A percentile compares a stretch with the other conserved stretches of the same genome.
phyloP scores from a whole-genome alignment of 495 filamentous ascomycete genomes.

The Sphaerosporella brunnea region DNA sequence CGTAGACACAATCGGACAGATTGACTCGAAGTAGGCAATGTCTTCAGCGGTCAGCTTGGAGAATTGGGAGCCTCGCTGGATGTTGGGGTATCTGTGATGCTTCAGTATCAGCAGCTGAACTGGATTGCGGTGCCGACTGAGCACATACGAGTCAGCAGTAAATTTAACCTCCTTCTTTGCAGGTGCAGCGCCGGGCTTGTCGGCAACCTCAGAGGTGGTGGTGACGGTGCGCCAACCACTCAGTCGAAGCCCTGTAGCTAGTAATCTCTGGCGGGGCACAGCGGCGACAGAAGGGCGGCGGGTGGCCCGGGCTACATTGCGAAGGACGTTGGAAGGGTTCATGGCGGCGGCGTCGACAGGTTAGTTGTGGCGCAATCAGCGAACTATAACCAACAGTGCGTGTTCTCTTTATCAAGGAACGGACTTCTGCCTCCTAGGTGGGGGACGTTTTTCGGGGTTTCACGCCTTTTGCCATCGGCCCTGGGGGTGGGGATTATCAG shows the following conservation, averaged over 20 bases:
- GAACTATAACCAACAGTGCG: no score
- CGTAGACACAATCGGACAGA: conserved; percentile 54
- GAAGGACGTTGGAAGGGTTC: conserved; percentile 16
- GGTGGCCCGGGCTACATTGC: conserved; percentile 7
- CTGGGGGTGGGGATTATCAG: no score
- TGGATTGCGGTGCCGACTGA: conserved; percentile 2
- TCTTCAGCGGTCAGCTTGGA: conserved; percentile 52
- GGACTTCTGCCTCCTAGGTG: no score
- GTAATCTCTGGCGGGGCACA: neutral
- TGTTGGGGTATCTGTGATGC: conserved; percentile 46
- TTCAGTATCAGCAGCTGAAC: neutral
- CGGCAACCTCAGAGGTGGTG: conserved; percentile 3
- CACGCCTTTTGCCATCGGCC: no score
- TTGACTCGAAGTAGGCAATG: conserved; percentile 56
- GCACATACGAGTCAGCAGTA: conserved; percentile 54
- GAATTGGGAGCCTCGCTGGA: conserved; percentile 63
- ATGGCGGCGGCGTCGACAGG: no score
- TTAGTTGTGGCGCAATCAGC: no score
- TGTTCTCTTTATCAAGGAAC: no score
- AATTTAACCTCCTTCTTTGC: conserved; percentile 41
- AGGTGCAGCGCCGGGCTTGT: conserved; percentile 4
- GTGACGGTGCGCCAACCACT: neutral
- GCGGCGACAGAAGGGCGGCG: neutral
- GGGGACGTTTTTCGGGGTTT: no score
- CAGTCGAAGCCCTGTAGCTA: neutral